Evolutionary conservation across 257 asterid species (phyloP).

Genomic region (Mitragyna speciosa): DNA sequence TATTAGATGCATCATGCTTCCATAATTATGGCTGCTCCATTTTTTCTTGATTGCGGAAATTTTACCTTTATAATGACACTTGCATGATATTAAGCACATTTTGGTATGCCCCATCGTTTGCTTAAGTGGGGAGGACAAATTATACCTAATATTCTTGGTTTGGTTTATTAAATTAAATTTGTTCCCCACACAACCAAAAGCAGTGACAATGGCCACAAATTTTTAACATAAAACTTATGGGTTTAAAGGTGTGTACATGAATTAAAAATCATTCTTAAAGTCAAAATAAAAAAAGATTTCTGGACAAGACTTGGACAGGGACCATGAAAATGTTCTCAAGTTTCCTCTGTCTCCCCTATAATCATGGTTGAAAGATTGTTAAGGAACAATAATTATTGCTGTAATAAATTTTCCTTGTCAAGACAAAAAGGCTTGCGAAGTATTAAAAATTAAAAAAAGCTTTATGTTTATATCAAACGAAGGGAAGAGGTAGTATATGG

Average conservation of each 20-base stretch:
- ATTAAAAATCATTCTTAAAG: conserved; percentile 1
- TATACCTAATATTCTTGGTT: not conserved
- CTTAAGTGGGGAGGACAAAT: conserved; percentile 5
- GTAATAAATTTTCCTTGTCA: not conserved
- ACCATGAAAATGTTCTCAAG: not conserved
- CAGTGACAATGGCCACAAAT: not conserved
- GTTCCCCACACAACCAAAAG: not conserved
- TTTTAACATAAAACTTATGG: not conserved
- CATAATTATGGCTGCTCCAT: not conserved
- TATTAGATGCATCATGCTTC: not conserved
- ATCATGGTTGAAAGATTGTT: not conserved
- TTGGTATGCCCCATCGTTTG: not conserved
- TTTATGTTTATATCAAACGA: no score
- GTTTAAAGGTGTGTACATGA: not conserved
- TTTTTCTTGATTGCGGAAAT: no score
- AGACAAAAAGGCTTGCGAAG: not conserved
- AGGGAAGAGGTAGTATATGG: no score
- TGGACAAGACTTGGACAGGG: not conserved
- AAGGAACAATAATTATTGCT: not conserved
- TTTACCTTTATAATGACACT: not conserved
- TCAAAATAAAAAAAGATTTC: not conserved
- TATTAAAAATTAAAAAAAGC: not conserved
- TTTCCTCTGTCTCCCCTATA: not conserved
- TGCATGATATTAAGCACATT: not conserved
- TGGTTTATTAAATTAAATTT: not conserved